A percentile compares a stretch with the other conserved stretches of the same genome.
Evolutionary conservation across 306 rosid genomes (phyloP).

Genomic region (Crotalaria pallida): DNA sequence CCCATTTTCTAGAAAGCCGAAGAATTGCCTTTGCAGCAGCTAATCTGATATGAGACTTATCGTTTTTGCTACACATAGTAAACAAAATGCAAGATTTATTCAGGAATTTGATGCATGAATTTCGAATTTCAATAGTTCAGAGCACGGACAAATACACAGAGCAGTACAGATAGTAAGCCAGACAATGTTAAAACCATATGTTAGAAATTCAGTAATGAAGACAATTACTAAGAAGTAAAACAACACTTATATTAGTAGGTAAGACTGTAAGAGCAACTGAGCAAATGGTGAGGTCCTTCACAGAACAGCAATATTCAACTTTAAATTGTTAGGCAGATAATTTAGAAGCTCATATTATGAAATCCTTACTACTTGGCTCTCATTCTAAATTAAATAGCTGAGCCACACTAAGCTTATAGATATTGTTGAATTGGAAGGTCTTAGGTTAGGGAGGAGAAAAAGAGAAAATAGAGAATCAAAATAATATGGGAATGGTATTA

Average conservation of each 20-base stretch:
- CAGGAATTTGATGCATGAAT: not conserved
- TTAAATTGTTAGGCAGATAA: not conserved
- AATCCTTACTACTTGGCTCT: not conserved
- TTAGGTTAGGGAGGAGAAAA: no score
- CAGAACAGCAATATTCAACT: not conserved
- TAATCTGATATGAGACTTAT: constrained; percentile 53
- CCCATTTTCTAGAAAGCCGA: constrained; percentile 79
- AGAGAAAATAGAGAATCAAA: no score
- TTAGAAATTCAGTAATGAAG: not conserved
- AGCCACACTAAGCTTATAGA: constrained; percentile 3
- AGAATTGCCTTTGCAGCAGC: constrained; percentile 88
- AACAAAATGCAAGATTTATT: constrained; percentile 6
- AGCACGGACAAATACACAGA: not conserved
- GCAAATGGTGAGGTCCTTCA: not conserved
- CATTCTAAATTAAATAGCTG: constrained; percentile 7
- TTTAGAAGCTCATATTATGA: not conserved
- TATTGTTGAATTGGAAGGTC: no score
- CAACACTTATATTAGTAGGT: not conserved
- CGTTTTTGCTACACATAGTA: constrained; percentile 45
- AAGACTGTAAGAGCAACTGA: no score
- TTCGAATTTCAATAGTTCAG: not conserved
- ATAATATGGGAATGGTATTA: no score
- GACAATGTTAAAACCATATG: not conserved
- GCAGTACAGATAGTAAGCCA: not conserved
- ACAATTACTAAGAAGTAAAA: not conserved